These are phyloP conservation scores for Tillandsia fasciculata DNA, from an alignment of 176 grass and related monocot genomes.

Conservation along the genomic window DNA sequence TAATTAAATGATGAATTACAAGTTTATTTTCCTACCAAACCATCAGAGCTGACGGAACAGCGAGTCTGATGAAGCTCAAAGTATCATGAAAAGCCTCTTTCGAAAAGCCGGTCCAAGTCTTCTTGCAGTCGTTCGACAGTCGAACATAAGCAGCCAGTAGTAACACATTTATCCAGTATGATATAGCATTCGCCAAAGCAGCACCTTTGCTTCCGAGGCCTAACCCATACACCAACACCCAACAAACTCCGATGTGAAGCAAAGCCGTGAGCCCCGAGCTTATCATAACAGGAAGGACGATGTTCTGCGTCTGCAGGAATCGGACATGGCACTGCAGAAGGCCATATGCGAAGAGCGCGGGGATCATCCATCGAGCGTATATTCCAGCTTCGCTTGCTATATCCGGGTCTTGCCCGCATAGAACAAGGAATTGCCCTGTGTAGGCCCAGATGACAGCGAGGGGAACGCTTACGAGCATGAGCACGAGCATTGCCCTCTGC, in stretches of 20 bases:
- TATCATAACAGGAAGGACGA: slow-evolving; percentile 54
- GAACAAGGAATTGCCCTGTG: slow-evolving; percentile 48
- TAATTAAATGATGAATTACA: neutral
- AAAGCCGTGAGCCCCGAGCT: slow-evolving; percentile 41
- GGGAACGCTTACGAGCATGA: slow-evolving; percentile 36
- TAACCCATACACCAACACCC: slow-evolving; percentile 52
- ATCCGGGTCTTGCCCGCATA: slow-evolving; percentile 51
- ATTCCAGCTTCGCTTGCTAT: slow-evolving; percentile 52
- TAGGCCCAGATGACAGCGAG: slow-evolving; percentile 41
- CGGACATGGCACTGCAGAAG: slow-evolving; percentile 16
- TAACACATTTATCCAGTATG: slow-evolving; percentile 36
- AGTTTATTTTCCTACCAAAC: slow-evolving; percentile 48
- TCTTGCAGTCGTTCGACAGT: slow-evolving; percentile 34
- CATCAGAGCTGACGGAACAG: slow-evolving; percentile 75
- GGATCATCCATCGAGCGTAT: slow-evolving; percentile 69
- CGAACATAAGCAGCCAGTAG: slow-evolving; percentile 45
- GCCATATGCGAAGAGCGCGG: slow-evolving; percentile 39
- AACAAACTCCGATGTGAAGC: slow-evolving; percentile 57
- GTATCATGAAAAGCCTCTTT: slow-evolving; percentile 46
- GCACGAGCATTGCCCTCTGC: slow-evolving; percentile 60
- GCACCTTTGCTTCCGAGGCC: slow-evolving; percentile 60
- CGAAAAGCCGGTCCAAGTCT: slow-evolving; percentile 45
- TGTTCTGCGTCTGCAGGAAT: slow-evolving; percentile 60
- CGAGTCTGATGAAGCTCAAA: slow-evolving; percentile 40
- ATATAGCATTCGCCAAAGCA: slow-evolving; percentile 39